Percentiles rank a stretch among this genome's conserved stretches.
phyloP scores from a whole-genome alignment of 2,329 filamentous ascomycete species.

The Xylaria sp. region DNA sequence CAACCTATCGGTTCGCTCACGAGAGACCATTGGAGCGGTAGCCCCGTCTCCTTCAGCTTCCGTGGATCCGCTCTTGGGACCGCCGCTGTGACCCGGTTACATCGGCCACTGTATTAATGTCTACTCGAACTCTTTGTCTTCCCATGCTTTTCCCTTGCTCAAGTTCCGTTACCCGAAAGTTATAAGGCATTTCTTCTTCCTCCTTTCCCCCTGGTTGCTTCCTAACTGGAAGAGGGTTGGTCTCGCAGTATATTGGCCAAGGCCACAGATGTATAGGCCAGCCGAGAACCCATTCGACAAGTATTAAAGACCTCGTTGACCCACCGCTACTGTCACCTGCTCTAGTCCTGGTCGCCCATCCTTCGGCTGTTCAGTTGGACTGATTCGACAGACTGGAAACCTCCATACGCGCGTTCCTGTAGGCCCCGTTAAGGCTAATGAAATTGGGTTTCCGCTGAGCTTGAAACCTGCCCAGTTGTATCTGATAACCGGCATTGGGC shows the following conservation, averaged over 20 bases:
- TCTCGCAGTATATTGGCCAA: constrained; percentile 25
- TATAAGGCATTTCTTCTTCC: constrained; percentile 15
- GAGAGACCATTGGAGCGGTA: constrained; percentile 30
- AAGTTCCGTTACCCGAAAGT: constrained; percentile 11
- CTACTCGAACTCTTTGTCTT: constrained; percentile 10
- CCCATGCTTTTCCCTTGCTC: constrained; percentile 11
- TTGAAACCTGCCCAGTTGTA: constrained; percentile 13
- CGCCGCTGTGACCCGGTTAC: constrained; percentile 33
- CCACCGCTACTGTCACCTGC: constrained; percentile 39
- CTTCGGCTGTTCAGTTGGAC: constrained; percentile 34
- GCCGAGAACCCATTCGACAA: constrained; percentile 30
- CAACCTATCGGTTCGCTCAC: constrained; percentile 33
- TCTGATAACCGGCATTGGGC: constrained; percentile 13
- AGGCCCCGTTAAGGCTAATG: constrained; percentile 11
- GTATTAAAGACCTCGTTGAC: constrained; percentile 47
- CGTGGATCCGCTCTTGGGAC: constrained; percentile 33
- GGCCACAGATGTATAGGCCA: constrained; percentile 28
- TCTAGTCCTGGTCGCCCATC: constrained; percentile 35
- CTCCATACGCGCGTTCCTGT: constrained; percentile 12
- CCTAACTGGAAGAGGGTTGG: constrained; percentile 27
- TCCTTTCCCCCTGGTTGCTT: constrained; percentile 1
- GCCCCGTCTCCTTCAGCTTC: constrained; percentile 32
- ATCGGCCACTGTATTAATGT: constrained; percentile 31
- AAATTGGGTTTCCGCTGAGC: constrained; percentile 12
- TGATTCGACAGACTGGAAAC: constrained; percentile 35